Evolutionary conservation across 2,329 filamentous ascomycete genomes (phyloP), one percentile per base, ranked within the genome.

Genomic region (Pseudogymnoascus sp.): DNA sequence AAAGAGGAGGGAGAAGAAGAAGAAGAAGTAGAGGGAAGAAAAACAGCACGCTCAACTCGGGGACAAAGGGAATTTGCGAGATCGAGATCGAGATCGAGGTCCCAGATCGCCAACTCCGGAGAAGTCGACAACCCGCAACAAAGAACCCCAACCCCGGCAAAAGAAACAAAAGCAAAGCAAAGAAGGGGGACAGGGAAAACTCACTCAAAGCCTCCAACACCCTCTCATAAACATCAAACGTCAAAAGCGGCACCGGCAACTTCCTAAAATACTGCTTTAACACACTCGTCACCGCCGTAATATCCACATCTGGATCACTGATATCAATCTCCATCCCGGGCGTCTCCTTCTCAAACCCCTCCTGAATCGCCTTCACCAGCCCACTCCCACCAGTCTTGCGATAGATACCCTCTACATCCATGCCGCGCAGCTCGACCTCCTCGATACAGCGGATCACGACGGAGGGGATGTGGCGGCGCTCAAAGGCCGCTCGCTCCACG

Each of bases 211-310:
- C 91, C 69, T 96, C 93, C 59, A 99, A 79, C 60, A 99, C 84
- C 40, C 85, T 84, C 69, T 97, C 93, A 72, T 99, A 99, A 25
- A 96, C 87, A 21, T 96, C 91, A 75, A 89, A 97, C 0, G 93
- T 96, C 69, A 99, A 86, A 34, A 99, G 82, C 2, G 95, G 95
- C 7, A 84, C 89, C 0, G 95, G 95, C 38, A 99, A 82, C 76
- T 93, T 95, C 69, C 95, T 86, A 84, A 99, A 96, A 74, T 97
- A 99, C 75, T 97, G 93, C 79, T 99, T 99, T 70, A 99, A 77
- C 18, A 93, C 90, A 72, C 91, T 96, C 1, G 95, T 97, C 63
- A 99, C 91, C 11, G 95, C 91, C 63, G 96, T 96, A 66, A 99
- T 97, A 74, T 99, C 95, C 62, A 97, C 82, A 68, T 91, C 89